Percentiles rank a stretch among this genome's conserved stretches.
Conservation (phyloP, 2,329 filamentous ascomycete species). For the Neonectria faginata region DNA sequence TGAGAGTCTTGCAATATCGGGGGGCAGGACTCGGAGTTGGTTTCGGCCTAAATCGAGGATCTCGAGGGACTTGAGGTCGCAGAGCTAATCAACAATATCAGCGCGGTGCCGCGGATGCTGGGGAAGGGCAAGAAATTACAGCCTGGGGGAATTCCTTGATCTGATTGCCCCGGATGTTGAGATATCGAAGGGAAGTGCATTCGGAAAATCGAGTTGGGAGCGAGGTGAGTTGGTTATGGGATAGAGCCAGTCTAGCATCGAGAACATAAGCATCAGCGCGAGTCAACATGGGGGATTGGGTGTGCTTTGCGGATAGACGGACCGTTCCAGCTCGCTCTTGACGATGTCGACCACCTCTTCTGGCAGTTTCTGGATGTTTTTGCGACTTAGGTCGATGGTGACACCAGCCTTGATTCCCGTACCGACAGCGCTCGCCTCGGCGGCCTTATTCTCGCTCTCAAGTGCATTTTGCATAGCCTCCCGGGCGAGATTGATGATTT, state of each 20-base stretch:
- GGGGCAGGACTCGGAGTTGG: conserved; percentile 80
- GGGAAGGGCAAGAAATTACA: conserved; percentile 53
- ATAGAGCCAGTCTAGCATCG: conserved; percentile 74
- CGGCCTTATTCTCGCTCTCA: conserved; percentile 73
- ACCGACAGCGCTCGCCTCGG: conserved; percentile 69
- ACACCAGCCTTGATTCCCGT: conserved; percentile 75
- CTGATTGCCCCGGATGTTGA: conserved; percentile 83
- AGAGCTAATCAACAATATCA: conserved; percentile 69
- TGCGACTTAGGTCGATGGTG: conserved; percentile 82
- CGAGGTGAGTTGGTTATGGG: conserved; percentile 80
- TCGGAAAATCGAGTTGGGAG: conserved; percentile 79
- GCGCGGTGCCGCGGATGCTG: conserved; percentile 30
- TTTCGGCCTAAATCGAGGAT: conserved; percentile 94
- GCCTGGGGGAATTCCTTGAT: conserved; percentile 72
- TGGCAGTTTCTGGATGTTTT: conserved; percentile 76
- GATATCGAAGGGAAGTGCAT: conserved; percentile 81
- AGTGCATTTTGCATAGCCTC: conserved; percentile 76
- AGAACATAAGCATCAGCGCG: conserved; percentile 31
- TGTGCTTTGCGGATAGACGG: conserved; percentile 40
- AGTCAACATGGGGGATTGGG: conserved; percentile 7
- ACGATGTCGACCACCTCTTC: conserved; percentile 82
- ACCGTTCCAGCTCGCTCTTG: conserved; percentile 80
- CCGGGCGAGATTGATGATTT: conserved; percentile 74
- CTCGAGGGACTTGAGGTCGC: conserved; percentile 86
- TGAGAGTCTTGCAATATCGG: conserved; percentile 81